phyloP scores from a whole-genome alignment of 345 rosid species.

The sweet orange (Citrus sinensis) region DNA sequence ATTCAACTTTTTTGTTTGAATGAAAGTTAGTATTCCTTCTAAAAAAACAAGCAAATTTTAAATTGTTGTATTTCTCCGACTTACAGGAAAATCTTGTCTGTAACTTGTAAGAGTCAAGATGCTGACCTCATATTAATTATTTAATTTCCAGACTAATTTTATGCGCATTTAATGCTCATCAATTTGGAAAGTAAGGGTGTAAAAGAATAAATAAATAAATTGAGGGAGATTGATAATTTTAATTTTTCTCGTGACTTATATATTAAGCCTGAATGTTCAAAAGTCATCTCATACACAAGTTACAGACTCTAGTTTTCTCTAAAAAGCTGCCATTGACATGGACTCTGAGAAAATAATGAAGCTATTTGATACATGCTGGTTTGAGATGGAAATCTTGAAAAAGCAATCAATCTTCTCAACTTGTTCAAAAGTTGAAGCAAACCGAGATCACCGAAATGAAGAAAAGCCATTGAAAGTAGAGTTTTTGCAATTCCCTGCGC shows the following conservation, averaged over 20 bases:
- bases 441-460: slow-evolving; percentile 24
- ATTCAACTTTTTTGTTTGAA: no score
- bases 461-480: slow-evolving; percentile 16
- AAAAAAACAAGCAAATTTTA: no score
- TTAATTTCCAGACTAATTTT: no score
- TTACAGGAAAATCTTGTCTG: no score
- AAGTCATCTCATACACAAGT: neutral
- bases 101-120: no score
- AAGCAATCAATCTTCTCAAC: slow-evolving; percentile 11
- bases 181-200: no score
- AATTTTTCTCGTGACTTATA: neutral
- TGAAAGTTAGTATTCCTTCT: no score
- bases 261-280: neutral
- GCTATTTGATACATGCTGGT: slow-evolving; percentile 48
- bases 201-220: no score
- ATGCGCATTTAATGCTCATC: no score
- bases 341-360: slow-evolving; percentile 23
- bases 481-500: slow-evolving; percentile 20
- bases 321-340: slow-evolving; percentile 30
- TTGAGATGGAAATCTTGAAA: slow-evolving; percentile 41
- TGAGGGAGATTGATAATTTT: no score
- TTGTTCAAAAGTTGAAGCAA: slow-evolving; percentile 10
- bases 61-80: no score
- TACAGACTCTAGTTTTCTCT: neutral
- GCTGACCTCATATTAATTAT: no score